Base-by-base conservation (phyloP, 176 grass and related monocot species). In the Oryza brachyantha region DNA sequence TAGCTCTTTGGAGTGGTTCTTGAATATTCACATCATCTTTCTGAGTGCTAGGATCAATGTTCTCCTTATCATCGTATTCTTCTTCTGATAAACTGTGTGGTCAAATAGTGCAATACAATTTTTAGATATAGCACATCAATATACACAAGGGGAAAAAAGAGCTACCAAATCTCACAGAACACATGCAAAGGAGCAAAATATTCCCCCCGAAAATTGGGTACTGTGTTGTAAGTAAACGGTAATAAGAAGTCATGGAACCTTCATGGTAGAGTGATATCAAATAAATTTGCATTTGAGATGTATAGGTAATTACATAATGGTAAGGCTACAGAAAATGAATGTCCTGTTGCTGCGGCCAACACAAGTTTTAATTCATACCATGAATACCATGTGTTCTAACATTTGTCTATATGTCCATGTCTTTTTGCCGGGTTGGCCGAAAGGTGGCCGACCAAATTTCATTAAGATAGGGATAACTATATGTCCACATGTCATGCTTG, bases 31-130 rank as follows among this genome's bases (percentile, higher is more conserved):
- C 46, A 74, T 73, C 69, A 68, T 79, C 78, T 64, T 79, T 10
- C 29, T 70, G 48, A 67, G 68, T 32, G 76, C 45, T 60, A 29
- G 92, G 92, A 73, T 61, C 70, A 46, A 87, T 80, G 34, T 92
- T 94, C 85, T 98, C 95, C 59, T 92, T 88, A 52, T 97, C 87
- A 32, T 88, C 82, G 58, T 90, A 73, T 85, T 86, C 83, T 81
- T 83, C 91, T 87, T 97, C 88, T 54, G 91, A 93, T 57, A 63
- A 94, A 69, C 90, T 94, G 83, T n/a, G n/a, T n/a, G 73, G 8
- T 71, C 63, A 79, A 50, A 75, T 75, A 68, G 70, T 72, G 45
- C 46, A 82, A 73, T 9, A 62, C 13, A 34, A 7, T 13, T 61
- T 85, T 84, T 27, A 43, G 65, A 25, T 75, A 39, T 27, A 78